A percentile compares a stretch with the other conserved stretches of the same genome.
Conservation (phyloP, 2,329 filamentous ascomycete genomes). For the Phyllosticta ampelicida region DNA sequence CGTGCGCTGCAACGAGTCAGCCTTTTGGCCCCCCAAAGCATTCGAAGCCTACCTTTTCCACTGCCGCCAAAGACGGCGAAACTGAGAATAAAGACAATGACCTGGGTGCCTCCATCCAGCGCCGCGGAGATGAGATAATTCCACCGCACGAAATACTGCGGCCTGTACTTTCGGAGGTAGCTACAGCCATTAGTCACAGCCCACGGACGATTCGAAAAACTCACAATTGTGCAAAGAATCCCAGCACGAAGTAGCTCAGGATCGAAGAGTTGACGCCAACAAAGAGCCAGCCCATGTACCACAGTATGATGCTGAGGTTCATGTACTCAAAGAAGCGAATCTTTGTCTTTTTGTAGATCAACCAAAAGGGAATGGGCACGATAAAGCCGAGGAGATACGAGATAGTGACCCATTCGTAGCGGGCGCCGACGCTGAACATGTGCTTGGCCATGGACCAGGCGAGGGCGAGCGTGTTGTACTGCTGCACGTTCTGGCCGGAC, state of each 20-base stretch:
- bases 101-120: conserved; percentile 50
- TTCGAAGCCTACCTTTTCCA: neutral
- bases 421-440: conserved; percentile 38
- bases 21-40: no score
- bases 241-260: conserved; percentile 23
- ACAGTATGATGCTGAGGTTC: conserved; percentile 34
- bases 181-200: neutral
- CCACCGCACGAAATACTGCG: conserved; percentile 40
- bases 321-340: conserved; percentile 24
- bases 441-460: neutral
- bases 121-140: conserved; percentile 67
- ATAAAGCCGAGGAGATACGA: conserved; percentile 28
- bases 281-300: conserved; percentile 33
- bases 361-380: conserved; percentile 25
- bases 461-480: conserved; percentile 27
- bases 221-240: conserved; percentile 24
- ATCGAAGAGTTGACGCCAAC: conserved; percentile 34
- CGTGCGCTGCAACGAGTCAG: neutral
- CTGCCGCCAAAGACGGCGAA: conserved; percentile 35
- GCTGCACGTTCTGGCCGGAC: conserved; percentile 36
- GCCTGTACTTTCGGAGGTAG: conserved; percentile 18
- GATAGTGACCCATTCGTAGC: conserved; percentile 26
- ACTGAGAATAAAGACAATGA: conserved; percentile 32
- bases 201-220: neutral
- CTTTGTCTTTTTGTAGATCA: neutral